Evolutionary conservation across 495 filamentous ascomycete genomes (phyloP), one percentile per base, ranked within the genome.

Genomic region (Aspergillus ostianus): DNA sequence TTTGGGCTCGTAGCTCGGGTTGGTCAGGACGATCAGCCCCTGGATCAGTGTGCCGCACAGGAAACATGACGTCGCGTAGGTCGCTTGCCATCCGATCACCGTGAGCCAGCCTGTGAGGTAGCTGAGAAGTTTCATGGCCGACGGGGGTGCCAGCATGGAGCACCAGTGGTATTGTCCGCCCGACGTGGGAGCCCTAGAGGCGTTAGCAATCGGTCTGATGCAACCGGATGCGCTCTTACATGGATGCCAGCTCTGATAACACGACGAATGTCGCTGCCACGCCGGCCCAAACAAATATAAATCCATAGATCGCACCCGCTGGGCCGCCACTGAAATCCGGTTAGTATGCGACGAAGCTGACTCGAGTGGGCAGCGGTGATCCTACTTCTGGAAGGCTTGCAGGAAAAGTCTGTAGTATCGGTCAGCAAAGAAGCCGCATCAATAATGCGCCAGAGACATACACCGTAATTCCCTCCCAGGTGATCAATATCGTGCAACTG

Each of bases 81-180:
- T 63, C 8, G 73, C 75, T 60, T 77, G 74, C 78, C 77, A 83
- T 47, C 77, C 78, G 30, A 74, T 69, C 0, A 80, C 66, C 0
- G 78, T 72, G 21, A 82, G 56, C 80, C 79, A 82, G 29, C 77
- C 81, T 50, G 77, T 77, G 17, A 82, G 55, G 57, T 82, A 84
- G 49, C 77, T 80, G 19, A 78, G 53, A 47, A 82, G 72, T 46
- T 76, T 75, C 56, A 73, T 70, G 32, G 53, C 55, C 13, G 57
- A 62, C 15, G 51, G 60, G 3, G 80, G 74, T 1, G 81, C 78
- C n/a, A 84, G 65, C 71, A 81, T 80, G 1, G 77, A 76, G 10
- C 73, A 74, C 81, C 80, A 84, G 57, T 83, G 80, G 50, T 84
- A 84, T 59, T 84, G 81, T 2, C 81, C 80, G 10, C 77, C 77